These are phyloP conservation scores for Mucor racemosus DNA, from an alignment of 371 early-diverging fungal species.

Conservation along the genomic window DNA sequence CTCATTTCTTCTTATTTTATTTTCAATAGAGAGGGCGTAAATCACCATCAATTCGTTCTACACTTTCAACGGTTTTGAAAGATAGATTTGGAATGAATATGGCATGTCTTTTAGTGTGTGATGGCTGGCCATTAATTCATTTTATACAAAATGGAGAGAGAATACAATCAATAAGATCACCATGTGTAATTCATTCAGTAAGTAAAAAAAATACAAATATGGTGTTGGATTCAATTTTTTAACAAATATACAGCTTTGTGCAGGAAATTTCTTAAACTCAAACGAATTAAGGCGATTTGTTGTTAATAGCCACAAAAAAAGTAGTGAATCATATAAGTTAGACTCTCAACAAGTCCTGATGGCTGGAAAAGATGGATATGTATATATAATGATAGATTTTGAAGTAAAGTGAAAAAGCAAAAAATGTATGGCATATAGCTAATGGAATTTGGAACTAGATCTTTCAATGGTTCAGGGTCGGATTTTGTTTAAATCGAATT, in stretches of 20 bases:
- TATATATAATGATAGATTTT: constrained; percentile 49
- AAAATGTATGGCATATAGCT: background rate
- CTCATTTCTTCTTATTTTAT: background rate
- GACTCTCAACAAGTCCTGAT: constrained; percentile 42
- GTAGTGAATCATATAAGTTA: constrained; percentile 10
- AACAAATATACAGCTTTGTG: constrained; percentile 37
- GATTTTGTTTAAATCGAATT: constrained; percentile 35
- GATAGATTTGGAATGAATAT: constrained; percentile 43
- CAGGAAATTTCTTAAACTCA: constrained; percentile 42
- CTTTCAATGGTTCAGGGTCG: constrained; percentile 42
- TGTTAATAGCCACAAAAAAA: constrained; percentile 3
- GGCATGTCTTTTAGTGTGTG: constrained; percentile 46
- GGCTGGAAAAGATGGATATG: constrained; percentile 50
- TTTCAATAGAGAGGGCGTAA: constrained; percentile 29
- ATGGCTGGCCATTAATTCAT: constrained; percentile 50
- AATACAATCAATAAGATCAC: constrained; percentile 32
- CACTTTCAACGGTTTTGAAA: constrained; percentile 37
- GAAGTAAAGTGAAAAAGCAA: constrained; percentile 31
- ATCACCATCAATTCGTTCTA: constrained; percentile 43
- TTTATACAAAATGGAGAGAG: constrained; percentile 43
- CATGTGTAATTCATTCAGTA: constrained; percentile 49
- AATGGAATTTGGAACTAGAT: constrained; percentile 22
- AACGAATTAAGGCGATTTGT: constrained; percentile 18
- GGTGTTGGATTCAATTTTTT: background rate
- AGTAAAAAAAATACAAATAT: background rate